Evolutionary conservation across 345 rosid genomes (phyloP), one percentile per base, ranked within the genome.

Genomic region (Eucalyptus curtisii): DNA sequence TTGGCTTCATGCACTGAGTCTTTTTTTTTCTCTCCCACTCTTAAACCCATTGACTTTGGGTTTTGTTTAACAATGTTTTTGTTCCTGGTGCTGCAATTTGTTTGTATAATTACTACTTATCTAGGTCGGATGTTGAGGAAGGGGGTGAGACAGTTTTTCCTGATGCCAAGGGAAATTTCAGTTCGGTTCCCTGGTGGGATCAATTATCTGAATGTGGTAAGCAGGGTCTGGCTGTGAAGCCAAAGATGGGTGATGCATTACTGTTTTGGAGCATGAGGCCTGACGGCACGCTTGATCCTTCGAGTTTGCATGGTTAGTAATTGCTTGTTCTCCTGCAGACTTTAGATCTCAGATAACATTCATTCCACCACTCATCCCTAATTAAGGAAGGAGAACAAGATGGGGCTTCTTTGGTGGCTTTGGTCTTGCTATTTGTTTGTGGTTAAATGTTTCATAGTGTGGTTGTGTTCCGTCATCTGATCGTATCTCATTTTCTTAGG

Each of bases 91-190:
- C 33, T 53, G 61, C 89, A 87, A 86, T 57, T 59, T 68, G 20
- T 87, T 86, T 49, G 66, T 85, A 8, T 87, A 79, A n/a, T 59
- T 37, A 50, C 42, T 88, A 87, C 55, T 88, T 64, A 33, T 91
- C 89, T 92, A 97, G 99, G 92, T 96, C 98, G 30, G 99, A 96
- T 92, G 98, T 96, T 90, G 99, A 97, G 93, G 98, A 96, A 94
- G 99, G 98, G 48, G 99, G 99, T 55, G 99, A 97, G 92, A 97
- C 99, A 6, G 94, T 96, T 88, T 97, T 97, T 91, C 99, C 99
- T 87, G 88, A 91, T 52, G 97, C 97, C 86, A 92, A 89, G 87
- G 92, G 93, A 92, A 96, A 96, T 90, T 85, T 91, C 88, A 96
- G 95, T 86, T 87, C 95, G 25, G 96, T 93, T 16, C 95, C 96